phyloP scores from a whole-genome alignment of 768 basidiomycete genomes.

The Leccinum boreale region DNA sequence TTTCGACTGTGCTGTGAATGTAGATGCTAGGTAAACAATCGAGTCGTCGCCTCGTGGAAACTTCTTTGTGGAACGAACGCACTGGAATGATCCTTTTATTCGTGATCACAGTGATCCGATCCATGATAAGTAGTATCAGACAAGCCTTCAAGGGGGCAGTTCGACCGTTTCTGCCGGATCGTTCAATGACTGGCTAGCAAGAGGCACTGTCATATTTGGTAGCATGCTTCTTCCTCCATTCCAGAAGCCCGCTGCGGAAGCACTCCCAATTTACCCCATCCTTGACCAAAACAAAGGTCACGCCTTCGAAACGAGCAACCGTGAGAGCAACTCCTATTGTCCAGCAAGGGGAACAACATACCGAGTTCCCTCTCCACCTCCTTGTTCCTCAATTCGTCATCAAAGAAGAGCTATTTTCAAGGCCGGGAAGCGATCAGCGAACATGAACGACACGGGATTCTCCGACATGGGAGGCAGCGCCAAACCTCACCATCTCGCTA shows the following conservation, averaged over 20 bases:
- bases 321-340: not conserved
- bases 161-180: not conserved
- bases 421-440: not conserved
- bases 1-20: not conserved
- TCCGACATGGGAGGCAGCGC: not conserved
- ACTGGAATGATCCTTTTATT: conserved; percentile 2
- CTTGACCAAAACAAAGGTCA: conserved; percentile 75
- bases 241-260: conserved; percentile 67
- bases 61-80: conserved; percentile 3
- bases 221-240: conserved; percentile 60
- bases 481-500: conserved; percentile 62
- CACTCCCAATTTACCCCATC: conserved; percentile 56
- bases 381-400: conserved; percentile 58
- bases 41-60: not conserved
- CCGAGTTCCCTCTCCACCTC: conserved; percentile 55
- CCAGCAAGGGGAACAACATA: conserved; percentile 14
- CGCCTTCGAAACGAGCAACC: conserved; percentile 46
- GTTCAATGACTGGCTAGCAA: conserved; percentile 3
- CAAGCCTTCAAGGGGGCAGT: not conserved
- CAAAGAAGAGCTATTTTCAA: conserved; percentile 56
- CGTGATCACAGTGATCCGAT: not conserved
- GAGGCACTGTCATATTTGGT: conserved; percentile 5
- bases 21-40: not conserved
- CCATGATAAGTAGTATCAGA: not conserved
- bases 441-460: not conserved